Conservation (phyloP, 2,329 filamentous ascomycete species). For the Phialophora verrucosa region DNA sequence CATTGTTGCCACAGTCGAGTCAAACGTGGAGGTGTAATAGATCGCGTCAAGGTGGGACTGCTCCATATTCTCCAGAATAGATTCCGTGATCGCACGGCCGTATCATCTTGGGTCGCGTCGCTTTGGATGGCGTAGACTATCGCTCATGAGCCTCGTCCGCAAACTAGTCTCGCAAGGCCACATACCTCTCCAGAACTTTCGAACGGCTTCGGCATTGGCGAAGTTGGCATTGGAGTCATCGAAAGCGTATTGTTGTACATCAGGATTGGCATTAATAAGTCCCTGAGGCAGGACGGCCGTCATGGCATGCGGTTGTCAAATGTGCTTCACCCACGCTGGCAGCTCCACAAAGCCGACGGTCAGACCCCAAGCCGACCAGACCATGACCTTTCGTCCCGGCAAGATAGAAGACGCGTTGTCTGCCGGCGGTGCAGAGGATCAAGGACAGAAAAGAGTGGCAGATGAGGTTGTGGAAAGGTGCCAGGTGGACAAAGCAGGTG, state of each 20-base stretch:
- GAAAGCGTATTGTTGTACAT: constrained; percentile 24
- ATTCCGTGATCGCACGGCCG: constrained; percentile 55
- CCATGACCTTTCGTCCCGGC: constrained; percentile 28
- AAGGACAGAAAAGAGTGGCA: constrained; percentile 3
- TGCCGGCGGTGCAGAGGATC: neutral
- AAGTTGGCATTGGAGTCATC: constrained; percentile 17
- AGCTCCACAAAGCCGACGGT: constrained; percentile 30
- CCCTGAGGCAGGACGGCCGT: constrained; percentile 34
- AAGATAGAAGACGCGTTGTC: neutral
- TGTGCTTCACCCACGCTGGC: constrained; percentile 16
- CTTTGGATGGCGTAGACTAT: constrained; percentile 56
- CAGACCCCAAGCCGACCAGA: constrained; percentile 17
- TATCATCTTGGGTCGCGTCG: constrained; percentile 48
- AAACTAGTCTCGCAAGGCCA: constrained; percentile 13
- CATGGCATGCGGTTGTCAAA: constrained; percentile 33
- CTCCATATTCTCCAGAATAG: constrained; percentile 61
- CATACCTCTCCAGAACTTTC: constrained; percentile 57
- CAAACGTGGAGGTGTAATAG: constrained; percentile 49
- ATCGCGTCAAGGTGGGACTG: constrained; percentile 46
- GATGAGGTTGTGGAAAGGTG: constrained; percentile 4
- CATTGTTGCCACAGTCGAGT: constrained; percentile 48
- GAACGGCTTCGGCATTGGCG: constrained; percentile 42
- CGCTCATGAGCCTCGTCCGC: constrained; percentile 11
- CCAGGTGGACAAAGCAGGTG: constrained; percentile 11
- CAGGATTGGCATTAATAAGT: constrained; percentile 28